Percentiles rank a stretch among this genome's conserved stretches.
phyloP scores from a whole-genome alignment of 306 rosid species.

The Cucurbita pepo region DNA sequence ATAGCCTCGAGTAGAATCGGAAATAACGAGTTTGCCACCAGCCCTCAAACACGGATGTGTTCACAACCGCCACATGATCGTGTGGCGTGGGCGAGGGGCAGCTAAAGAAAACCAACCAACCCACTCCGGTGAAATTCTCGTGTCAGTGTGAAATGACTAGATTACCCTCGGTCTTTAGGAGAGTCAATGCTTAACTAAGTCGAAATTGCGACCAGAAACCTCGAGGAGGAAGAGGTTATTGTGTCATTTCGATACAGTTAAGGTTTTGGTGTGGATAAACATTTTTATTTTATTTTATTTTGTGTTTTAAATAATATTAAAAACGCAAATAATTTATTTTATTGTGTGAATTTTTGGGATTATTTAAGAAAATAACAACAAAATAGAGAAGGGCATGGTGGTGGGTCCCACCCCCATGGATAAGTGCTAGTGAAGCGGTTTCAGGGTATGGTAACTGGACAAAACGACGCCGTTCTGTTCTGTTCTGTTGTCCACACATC shows the following conservation, averaged over 20 bases:
- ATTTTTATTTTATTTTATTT: background rate
- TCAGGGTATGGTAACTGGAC: background rate
- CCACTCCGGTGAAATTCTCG: background rate
- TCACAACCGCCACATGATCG: constrained; percentile 12
- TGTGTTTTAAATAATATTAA: background rate
- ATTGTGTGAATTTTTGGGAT: no score
- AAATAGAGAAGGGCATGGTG: no score
- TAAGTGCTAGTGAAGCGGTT: background rate
- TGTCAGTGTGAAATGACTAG: constrained; percentile 4
- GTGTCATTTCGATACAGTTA: background rate
- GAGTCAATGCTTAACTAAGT: background rate
- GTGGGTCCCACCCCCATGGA: no score
- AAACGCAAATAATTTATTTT: no score
- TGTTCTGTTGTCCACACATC: background rate
- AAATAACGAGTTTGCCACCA: background rate
- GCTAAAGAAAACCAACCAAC: constrained; percentile 9
- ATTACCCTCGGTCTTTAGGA: constrained; percentile 1
- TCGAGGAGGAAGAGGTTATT: background rate
- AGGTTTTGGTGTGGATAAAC: background rate
- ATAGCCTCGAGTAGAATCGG: background rate
- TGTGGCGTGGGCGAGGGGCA: constrained; percentile 16
- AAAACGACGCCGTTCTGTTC: no score
- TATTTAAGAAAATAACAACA: no score
- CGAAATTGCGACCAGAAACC: background rate
- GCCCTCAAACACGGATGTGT: constrained; percentile 6